Conservation (phyloP, 176 grass and related monocot species). For the Triticum turgidum region DNA sequence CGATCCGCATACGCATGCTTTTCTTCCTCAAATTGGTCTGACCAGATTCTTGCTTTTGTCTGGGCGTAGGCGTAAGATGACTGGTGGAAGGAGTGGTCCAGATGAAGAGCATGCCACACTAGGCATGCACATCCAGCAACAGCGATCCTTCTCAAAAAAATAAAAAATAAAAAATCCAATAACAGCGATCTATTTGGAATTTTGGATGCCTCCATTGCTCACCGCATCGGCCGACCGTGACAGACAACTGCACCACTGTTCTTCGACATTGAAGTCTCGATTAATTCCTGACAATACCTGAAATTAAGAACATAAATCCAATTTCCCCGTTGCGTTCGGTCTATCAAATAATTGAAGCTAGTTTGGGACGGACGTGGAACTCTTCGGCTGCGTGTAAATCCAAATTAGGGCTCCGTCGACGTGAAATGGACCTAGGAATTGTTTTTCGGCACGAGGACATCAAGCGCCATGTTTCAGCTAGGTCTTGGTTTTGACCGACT, state of each 20-base stretch:
- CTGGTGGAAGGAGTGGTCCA: not conserved
- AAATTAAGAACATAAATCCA: too few relatives aligned
- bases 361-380: too few relatives aligned
- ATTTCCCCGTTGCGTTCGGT: too few relatives aligned
- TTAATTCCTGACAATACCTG: too few relatives aligned
- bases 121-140: constrained; percentile 1
- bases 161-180: not conserved
- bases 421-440: too few relatives aligned
- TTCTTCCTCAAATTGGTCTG: not conserved
- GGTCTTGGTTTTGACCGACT: not conserved
- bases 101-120: not conserved
- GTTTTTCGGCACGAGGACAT: too few relatives aligned
- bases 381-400: too few relatives aligned
- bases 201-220: not conserved
- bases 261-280: not conserved
- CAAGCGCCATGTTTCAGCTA: not conserved
- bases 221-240: not conserved
- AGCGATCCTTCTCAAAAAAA: not conserved
- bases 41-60: not conserved
- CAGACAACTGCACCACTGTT: not conserved
- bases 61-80: not conserved
- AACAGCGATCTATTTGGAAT: not conserved
- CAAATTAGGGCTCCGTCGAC: too few relatives aligned
- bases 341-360: too few relatives aligned
- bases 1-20: not conserved